Evolutionary conservation across 148 eudicot species (phyloP).

Genomic region (Chenopodium suecicum): DNA sequence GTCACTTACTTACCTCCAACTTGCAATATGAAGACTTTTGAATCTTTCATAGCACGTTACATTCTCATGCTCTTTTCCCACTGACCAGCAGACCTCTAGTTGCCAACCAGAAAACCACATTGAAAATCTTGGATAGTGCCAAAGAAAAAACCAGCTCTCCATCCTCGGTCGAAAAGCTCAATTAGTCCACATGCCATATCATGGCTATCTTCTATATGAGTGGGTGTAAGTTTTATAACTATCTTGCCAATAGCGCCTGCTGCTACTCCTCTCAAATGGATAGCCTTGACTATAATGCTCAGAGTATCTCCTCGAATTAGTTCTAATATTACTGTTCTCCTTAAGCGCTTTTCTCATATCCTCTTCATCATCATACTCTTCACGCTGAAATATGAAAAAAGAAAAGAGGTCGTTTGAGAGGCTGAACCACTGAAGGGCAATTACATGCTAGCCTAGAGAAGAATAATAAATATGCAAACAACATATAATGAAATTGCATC

Average conservation of each 20-base stretch:
- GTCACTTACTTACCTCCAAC: not conserved
- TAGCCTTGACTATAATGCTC: slow-evolving; percentile 41
- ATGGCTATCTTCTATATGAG: slow-evolving; percentile 42
- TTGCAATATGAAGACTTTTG: not conserved
- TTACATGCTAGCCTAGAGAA: not conserved
- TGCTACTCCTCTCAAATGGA: slow-evolving; percentile 52
- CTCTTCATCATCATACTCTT: slow-evolving; percentile 71
- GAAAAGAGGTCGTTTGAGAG: not conserved
- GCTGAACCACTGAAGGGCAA: not conserved
- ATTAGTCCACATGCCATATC: not conserved
- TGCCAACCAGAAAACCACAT: not conserved
- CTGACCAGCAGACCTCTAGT: not conserved
- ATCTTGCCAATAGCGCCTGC: slow-evolving; percentile 56
- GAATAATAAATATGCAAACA: not conserved
- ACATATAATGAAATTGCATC: not conserved
- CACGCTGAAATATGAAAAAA: slow-evolving; percentile 49
- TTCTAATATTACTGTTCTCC: slow-evolving; percentile 37
- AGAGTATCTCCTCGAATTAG: slow-evolving; percentile 43
- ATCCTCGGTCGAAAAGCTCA: not conserved
- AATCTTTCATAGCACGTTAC: not conserved
- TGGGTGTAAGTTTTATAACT: slow-evolving; percentile 33
- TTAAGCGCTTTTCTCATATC: slow-evolving; percentile 53
- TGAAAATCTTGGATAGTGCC: not conserved
- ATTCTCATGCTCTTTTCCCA: not conserved
- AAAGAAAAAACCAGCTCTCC: not conserved